phyloP scores from a whole-genome alignment of 345 rosid genomes.

The Dovyalis caffra region DNA sequence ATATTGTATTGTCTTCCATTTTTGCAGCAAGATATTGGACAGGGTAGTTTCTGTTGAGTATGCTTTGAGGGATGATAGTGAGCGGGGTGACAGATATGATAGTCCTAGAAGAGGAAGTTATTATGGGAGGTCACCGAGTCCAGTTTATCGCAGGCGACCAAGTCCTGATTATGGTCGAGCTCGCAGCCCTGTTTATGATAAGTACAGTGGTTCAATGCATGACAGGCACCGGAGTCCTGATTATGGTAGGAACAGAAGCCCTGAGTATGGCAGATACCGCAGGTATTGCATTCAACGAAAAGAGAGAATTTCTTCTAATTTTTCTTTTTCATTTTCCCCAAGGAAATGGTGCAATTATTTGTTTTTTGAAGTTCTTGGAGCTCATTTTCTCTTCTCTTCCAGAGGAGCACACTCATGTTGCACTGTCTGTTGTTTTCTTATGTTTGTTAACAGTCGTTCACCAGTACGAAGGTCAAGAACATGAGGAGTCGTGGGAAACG shows the following conservation, averaged over 20 bases:
- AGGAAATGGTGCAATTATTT: background rate
- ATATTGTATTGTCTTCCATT: background rate
- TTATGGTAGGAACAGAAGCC: conserved; percentile 45
- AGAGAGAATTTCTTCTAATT: background rate
- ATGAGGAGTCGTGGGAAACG: conserved; percentile 22
- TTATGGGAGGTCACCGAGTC: conserved; percentile 69
- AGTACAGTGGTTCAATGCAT: conserved; percentile 58
- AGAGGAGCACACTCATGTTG: background rate
- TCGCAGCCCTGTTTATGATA: conserved; percentile 69
- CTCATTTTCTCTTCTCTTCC: background rate
- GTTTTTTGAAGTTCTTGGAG: background rate
- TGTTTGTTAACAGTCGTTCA: conserved; percentile 48
- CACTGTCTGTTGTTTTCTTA: background rate
- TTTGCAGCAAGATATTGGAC: conserved; percentile 71
- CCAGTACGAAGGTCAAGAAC: conserved; percentile 62
- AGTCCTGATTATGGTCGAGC: conserved; percentile 82
- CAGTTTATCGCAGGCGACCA: conserved; percentile 56
- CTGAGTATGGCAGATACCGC: conserved; percentile 53
- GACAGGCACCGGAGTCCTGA: conserved; percentile 50
- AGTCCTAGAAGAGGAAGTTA: conserved; percentile 65
- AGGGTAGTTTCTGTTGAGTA: conserved; percentile 85
- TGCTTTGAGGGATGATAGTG: conserved; percentile 77
- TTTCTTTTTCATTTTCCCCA: background rate
- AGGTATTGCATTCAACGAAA: conserved; percentile 40
- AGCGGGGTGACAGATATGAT: conserved; percentile 54